Evolutionary conservation across 2,329 filamentous ascomycete genomes (phyloP).

Genomic region (Onygena corvina): DNA sequence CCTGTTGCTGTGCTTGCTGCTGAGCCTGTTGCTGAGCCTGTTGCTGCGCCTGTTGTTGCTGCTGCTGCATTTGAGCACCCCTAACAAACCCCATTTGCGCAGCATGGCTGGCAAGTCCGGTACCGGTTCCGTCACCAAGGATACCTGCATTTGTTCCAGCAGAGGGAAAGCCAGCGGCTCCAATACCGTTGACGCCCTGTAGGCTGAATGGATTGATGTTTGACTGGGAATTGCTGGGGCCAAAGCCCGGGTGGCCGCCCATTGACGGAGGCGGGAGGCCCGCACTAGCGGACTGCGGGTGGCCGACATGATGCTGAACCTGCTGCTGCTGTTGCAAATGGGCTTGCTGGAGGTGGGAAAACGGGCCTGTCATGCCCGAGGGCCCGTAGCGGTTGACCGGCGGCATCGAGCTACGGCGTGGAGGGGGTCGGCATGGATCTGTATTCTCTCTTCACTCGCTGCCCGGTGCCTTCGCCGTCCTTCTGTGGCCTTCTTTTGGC

Average conservation of each 20-base stretch:
- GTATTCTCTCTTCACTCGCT: neutral
- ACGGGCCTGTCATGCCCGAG: conserved; percentile 48
- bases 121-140: conserved; percentile 40
- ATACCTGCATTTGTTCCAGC: conserved; percentile 42
- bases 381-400: conserved; percentile 47
- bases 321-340: conserved; percentile 35
- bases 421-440: conserved; percentile 12
- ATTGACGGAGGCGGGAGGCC: conserved; percentile 47
- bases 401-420: conserved; percentile 37
- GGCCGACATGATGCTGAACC: conserved; percentile 32
- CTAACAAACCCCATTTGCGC: conserved; percentile 79
- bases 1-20: conserved; percentile 45
- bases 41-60: conserved; percentile 44
- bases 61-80: conserved; percentile 53
- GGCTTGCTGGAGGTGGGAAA: conserved; percentile 44
- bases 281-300: conserved; percentile 36
- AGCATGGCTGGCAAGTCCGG: conserved; percentile 73
- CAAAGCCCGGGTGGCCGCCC: conserved; percentile 58
- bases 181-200: conserved; percentile 45
- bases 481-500: no score
- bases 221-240: conserved; percentile 48
- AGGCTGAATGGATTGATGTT: conserved; percentile 54
- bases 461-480: neutral
- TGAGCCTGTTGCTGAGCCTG: conserved; percentile 40
- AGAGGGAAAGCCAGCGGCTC: conserved; percentile 45